A percentile compares a stretch with the other conserved stretches of the same genome.
Conservation (phyloP, 257 asterid genomes). For the Solanum paucissectum region DNA sequence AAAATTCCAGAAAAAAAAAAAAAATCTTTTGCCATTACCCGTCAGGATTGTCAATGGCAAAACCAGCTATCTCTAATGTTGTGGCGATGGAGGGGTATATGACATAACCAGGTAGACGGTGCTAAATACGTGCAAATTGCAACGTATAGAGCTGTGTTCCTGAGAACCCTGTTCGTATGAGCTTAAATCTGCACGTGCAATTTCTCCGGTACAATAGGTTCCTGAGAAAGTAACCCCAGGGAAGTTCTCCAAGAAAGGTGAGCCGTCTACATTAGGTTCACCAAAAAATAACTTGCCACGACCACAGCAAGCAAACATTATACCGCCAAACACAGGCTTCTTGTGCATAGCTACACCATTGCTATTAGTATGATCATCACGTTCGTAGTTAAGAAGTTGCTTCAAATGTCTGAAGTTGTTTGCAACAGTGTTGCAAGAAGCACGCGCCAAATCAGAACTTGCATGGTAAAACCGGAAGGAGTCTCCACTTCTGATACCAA, state of each 20-base stretch:
- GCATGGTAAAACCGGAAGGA: constrained; percentile 52
- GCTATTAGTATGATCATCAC: not conserved
- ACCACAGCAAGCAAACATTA: constrained; percentile 65
- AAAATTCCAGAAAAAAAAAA: not conserved
- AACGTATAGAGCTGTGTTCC: constrained; percentile 18
- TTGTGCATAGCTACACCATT: constrained; percentile 2
- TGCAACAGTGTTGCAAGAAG: constrained; percentile 31
- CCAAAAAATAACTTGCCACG: constrained; percentile 60
- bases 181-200: constrained; percentile 33
- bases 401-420: constrained; percentile 32
- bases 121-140: constrained; percentile 52
- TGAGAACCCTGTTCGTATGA: constrained; percentile 27
- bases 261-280: constrained; percentile 28
- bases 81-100: constrained; percentile 21
- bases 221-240: constrained; percentile 62
- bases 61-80: not conserved
- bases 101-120: constrained; percentile 64
- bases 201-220: constrained; percentile 67
- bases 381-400: constrained; percentile 9
- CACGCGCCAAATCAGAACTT: constrained; percentile 40
- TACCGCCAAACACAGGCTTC: constrained; percentile 54
- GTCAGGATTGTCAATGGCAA: not conserved
- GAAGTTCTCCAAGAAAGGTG: constrained; percentile 60
- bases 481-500: constrained; percentile 72
- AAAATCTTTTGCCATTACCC: not conserved